These are phyloP conservation scores for Zygoascus biomembranicola DNA, from an alignment of 805 yeast species.

Conservation along the genomic window DNA sequence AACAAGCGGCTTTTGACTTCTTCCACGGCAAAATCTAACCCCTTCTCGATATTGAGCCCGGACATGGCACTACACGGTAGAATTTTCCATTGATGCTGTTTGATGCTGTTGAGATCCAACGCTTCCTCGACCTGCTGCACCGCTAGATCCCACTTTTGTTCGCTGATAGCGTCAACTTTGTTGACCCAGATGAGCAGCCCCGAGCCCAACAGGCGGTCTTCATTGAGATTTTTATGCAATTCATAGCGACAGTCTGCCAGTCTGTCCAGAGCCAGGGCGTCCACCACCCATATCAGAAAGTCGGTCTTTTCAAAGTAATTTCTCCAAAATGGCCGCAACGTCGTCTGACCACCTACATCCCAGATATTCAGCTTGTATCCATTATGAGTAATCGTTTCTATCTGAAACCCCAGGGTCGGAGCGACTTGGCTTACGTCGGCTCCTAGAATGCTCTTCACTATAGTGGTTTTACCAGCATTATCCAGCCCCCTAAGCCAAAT, in stretches of 20 bases:
- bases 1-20: conserved; percentile 36
- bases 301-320: conserved; percentile 84
- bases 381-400: conserved; percentile 44
- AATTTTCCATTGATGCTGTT: conserved; percentile 34
- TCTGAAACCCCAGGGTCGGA: conserved; percentile 89
- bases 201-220: conserved; percentile 63
- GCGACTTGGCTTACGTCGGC: conserved; percentile 48
- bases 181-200: conserved; percentile 63
- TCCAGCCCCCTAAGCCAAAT: conserved; percentile 54
- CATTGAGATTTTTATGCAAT: conserved; percentile 50
- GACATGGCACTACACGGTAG: conserved; percentile 43
- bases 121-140: conserved; percentile 4
- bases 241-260: conserved; percentile 59
- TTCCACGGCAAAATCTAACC: conserved; percentile 36
- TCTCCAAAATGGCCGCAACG: conserved; percentile 84
- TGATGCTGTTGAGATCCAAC: conserved; percentile 30
- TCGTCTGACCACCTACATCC: conserved; percentile 90
- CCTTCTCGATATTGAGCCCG: conserved; percentile 33
- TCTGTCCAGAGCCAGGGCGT: conserved; percentile 51
- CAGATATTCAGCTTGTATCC: conserved; percentile 33
- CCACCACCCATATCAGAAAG: conserved; percentile 79
- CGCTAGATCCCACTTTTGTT: conserved; percentile 1
- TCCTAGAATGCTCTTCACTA: conserved; percentile 50
- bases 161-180: conserved; percentile 53
- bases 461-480: conserved; percentile 85